phyloP scores from a whole-genome alignment of 1,284 basidiomycete genomes.

The Pseudozyma sp. region DNA sequence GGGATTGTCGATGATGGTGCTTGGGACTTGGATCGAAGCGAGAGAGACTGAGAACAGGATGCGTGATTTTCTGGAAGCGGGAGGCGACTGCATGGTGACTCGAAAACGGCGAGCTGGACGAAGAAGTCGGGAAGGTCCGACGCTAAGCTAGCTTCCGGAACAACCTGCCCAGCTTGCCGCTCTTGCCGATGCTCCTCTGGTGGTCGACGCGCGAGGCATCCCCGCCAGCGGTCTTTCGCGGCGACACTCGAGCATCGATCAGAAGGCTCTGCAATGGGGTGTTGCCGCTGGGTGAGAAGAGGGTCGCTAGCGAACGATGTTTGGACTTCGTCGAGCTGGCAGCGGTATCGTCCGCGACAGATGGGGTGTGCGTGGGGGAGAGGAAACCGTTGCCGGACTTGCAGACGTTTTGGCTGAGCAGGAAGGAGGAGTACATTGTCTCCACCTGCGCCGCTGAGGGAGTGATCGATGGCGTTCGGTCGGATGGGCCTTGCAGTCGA shows the following conservation, averaged over 20 bases:
- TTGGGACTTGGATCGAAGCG: too few species aligned
- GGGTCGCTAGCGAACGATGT: conserved; percentile 21
- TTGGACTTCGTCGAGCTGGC: conserved; percentile 2
- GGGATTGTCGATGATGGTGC: too few species aligned
- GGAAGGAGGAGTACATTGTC: conserved; percentile 38
- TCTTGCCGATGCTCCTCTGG: conserved; percentile 15
- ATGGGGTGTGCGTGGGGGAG: conserved; percentile 11
- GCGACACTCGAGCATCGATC: conserved; percentile 1
- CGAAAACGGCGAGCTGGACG: too few species aligned
- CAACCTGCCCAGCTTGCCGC: conserved; percentile 13
- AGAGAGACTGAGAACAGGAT: too few species aligned
- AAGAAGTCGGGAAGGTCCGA: neutral
- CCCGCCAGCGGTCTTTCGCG: neutral
- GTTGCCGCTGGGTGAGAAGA: conserved; percentile 13
- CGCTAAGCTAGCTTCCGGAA: conserved; percentile 22
- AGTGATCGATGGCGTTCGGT: conserved; percentile 4
- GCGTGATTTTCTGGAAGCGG: too few species aligned
- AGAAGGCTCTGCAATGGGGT: conserved; percentile 9
- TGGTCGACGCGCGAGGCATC: neutral
- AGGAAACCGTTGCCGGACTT: conserved; percentile 28
- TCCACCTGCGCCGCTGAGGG: conserved; percentile 31
- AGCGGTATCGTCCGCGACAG: neutral
- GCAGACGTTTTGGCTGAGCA: conserved; percentile 30
- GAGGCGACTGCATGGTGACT: too few species aligned
- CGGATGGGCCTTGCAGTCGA: neutral